Evolutionary conservation across 768 basidiomycete genomes (phyloP), one percentile per base, ranked within the genome.

Genomic region (Xerocomus brunneocitrinus): DNA sequence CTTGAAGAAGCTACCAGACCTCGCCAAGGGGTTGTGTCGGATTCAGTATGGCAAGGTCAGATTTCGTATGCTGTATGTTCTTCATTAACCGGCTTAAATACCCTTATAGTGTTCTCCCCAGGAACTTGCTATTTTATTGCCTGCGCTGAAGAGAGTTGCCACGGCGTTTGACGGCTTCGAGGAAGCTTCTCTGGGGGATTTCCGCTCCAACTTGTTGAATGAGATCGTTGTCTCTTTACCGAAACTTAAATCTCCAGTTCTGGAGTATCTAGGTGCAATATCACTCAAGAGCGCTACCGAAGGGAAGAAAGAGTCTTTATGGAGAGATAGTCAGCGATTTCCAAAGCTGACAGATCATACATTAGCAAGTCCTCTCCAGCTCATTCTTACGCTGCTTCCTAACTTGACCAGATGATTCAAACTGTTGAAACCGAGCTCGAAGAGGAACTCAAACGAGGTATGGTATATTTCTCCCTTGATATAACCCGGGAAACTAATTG

Each of bases 1-100:
- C n/a, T 73, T 95, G 51, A 84, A 73, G 63, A 80, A 79, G 32
- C 75, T 93, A n/a, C 93, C 94, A 0, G 94, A 98, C 66, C 80
- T 98, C 43, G 83, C 88, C 0, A 87, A 81, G 64, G 95, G 95
- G 0, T 72, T 98, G 14, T 87, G 85, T 55, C 76, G 93, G 30
- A 88, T 98, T 31, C 91, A 95, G 63, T 95, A 95, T 60, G 89
- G 92, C 44, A 89, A 92, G 74, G 91, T 92, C 58, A 58, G 74
- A 25, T 47, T 45, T 58, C 9, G n/a, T 32, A 8, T 22, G 32
- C 7, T 8, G 19, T 42, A 19, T 24, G n/a, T 34, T 24, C 9
- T 32, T 35, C 28, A 38, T 34, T 43, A n/a, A 44, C 30, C 0
- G 9, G 10, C 19, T 41, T 28, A 36, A 39, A 49, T 25, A 10